Evolutionary conservation across 495 filamentous ascomycete species (phyloP).

Genomic region (Jackrogersella minutella): DNA sequence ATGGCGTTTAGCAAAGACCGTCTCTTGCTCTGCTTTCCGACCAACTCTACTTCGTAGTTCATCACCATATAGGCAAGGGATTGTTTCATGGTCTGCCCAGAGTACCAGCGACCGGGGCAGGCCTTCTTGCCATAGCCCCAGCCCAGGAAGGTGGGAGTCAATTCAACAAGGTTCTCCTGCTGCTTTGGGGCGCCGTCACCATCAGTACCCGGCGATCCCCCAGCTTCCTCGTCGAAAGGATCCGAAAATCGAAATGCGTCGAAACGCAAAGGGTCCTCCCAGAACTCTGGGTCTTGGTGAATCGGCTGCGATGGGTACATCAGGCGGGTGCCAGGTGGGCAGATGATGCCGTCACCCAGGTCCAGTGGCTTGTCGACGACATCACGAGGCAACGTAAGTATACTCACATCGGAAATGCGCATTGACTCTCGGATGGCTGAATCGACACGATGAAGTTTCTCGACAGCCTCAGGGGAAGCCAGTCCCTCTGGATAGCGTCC

Average conservation of each 20-base stretch:
- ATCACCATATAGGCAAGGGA: background rate
- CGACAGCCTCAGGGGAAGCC: background rate
- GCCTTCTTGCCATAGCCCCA: background rate
- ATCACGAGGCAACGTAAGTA: background rate
- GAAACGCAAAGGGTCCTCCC: conserved; percentile 1
- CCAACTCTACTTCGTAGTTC: background rate
- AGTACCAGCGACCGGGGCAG: conserved; percentile 1
- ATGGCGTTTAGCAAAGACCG: background rate
- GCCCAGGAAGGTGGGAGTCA: background rate
- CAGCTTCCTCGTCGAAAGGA: background rate
- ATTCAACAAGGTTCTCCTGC: background rate
- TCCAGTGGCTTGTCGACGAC: background rate
- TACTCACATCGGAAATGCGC: conserved; percentile 10
- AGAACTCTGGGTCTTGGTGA: conserved; percentile 18
- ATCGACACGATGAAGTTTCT: conserved; percentile 5
- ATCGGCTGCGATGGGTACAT: conserved; percentile 10
- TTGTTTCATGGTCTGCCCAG: background rate
- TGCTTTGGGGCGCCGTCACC: background rate
- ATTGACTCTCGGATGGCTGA: conserved; percentile 30
- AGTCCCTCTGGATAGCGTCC: background rate
- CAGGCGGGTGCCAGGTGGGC: background rate
- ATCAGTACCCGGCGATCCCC: background rate
- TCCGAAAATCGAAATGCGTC: conserved; percentile 27
- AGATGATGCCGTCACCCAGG: background rate
- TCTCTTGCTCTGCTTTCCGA: background rate